phyloP scores from a whole-genome alignment of 2,329 filamentous ascomycete species.

The Monilinia fructicola region DNA sequence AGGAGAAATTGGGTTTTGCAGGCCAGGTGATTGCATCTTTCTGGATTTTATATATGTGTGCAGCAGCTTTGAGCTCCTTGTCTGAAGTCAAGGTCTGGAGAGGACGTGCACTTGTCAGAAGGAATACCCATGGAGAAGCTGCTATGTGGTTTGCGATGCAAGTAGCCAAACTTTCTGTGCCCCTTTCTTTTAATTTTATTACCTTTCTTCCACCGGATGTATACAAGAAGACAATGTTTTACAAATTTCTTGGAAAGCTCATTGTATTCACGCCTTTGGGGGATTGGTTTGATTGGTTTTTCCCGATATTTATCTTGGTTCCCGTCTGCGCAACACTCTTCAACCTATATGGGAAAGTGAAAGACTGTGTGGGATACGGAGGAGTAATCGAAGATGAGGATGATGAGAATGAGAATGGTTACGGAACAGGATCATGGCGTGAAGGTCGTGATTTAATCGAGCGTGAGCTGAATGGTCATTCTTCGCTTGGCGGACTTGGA shows the following conservation, averaged over 20 bases:
- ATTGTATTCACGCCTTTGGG: constrained; percentile 83
- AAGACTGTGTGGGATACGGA: constrained; percentile 72
- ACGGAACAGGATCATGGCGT: constrained; percentile 81
- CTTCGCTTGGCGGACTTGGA: constrained; percentile 49
- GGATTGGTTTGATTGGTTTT: constrained; percentile 80
- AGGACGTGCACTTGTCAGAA: constrained; percentile 81
- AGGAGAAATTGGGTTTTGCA: constrained; percentile 78
- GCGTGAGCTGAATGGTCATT: constrained; percentile 70
- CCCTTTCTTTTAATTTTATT: constrained; percentile 93
- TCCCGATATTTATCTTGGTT: constrained; percentile 82
- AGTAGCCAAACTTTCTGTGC: constrained; percentile 88
- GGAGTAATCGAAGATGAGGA: constrained; percentile 74
- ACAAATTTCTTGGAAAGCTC: constrained; percentile 76
- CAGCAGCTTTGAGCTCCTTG: constrained; percentile 81
- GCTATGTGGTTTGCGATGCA: constrained; percentile 96
- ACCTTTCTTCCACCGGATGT: constrained; percentile 77
- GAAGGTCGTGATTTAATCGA: constrained; percentile 91
- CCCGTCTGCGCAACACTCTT: constrained; percentile 85
- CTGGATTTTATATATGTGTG: constrained; percentile 97
- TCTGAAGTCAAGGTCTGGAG: constrained; percentile 97
- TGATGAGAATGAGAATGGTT: constrained; percentile 61
- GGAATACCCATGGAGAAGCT: constrained; percentile 89
- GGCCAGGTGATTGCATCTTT: constrained; percentile 80
- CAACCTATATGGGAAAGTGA: constrained; percentile 81
- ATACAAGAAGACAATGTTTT: constrained; percentile 79